Evolutionary conservation across 352 stramenopile species (phyloP), one percentile per base, ranked within the genome.

Genomic region (Pythium brachiatum): DNA sequence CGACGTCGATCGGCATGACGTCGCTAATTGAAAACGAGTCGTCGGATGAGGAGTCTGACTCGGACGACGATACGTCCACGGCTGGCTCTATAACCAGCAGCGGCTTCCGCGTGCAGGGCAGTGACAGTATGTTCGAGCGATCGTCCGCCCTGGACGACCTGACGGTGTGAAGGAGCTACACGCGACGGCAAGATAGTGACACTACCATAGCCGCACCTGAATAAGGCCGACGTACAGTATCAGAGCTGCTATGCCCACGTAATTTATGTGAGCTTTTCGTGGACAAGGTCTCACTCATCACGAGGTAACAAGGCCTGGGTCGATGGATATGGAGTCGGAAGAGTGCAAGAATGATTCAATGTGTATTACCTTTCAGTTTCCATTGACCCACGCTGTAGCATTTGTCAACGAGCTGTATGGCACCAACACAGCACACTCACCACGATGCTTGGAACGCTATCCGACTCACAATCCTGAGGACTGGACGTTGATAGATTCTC

Each of bases 141-240:
- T 76, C 64, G 29, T 79, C 74, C 39, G 81, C 66, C n/a, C 69
- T 82, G 48, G 76, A 86, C 62, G 76, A 86, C 26, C 47, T 86
- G 46, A 86, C 74, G 6, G 76, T 86, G 26, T 74, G 53, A 70
- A 21, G 16, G 2, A 46, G 18, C 16, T n/a, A 46, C 16, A 46
- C 15, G 7, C 9, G 5, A 34, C 29, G 9, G 29, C 29, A 9
- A 34, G 5, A 34, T 34, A 34, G 29, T 5, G 29, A 9, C 29
- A 9, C 29, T 34, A 34, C 29, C 29, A 9, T 34, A 34, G 29
- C 5, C 9, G 29, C 29, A 23, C 5, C 13, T 9, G 38, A 16
- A 8, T 21, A 21, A 46, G 38, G 13, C 38, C 9, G 38, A 34
- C 29, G 29, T 34, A 46, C 38, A 46, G n/a, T n/a, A n/a, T n/a